Conservation (phyloP, 108 stramenopile species). For the Fragilaria radians region DNA sequence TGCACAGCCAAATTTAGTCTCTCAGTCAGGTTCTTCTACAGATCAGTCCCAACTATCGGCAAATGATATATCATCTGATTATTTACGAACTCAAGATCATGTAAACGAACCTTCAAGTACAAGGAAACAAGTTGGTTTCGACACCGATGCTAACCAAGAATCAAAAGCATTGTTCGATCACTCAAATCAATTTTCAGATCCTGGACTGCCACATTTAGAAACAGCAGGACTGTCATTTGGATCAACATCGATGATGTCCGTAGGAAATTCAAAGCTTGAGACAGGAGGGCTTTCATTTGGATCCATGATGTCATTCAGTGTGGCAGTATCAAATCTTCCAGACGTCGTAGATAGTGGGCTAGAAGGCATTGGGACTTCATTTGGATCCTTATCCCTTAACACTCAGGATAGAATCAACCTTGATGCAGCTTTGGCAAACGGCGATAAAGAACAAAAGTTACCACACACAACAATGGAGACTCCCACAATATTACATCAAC, state of each 20-base stretch:
- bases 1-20: no score
- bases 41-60: no score
- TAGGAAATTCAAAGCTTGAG: constrained; percentile 18
- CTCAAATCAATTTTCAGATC: no score
- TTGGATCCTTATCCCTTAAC: constrained; percentile 36
- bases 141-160: no score
- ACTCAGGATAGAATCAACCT: constrained; percentile 7
- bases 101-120: no score
- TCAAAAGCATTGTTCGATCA: no score
- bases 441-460: constrained; percentile 15
- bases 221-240: constrained; percentile 33
- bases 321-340: background rate
- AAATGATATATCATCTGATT: no score
- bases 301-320: constrained; percentile 19
- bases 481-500: constrained; percentile 20
- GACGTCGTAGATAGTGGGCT: constrained; percentile 32
- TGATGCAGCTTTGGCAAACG: constrained; percentile 6
- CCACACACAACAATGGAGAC: constrained; percentile 3
- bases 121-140: no score
- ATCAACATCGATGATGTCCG: constrained; percentile 27
- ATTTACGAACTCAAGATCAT: no score
- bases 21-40: no score
- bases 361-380: constrained; percentile 38
- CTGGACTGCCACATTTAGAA: background rate
- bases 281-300: constrained; percentile 30